Evolutionary conservation across 129 eudicot genomes (phyloP), one percentile per base, ranked within the genome.

Genomic region (Pseudognaphalium luteoalbum): DNA sequence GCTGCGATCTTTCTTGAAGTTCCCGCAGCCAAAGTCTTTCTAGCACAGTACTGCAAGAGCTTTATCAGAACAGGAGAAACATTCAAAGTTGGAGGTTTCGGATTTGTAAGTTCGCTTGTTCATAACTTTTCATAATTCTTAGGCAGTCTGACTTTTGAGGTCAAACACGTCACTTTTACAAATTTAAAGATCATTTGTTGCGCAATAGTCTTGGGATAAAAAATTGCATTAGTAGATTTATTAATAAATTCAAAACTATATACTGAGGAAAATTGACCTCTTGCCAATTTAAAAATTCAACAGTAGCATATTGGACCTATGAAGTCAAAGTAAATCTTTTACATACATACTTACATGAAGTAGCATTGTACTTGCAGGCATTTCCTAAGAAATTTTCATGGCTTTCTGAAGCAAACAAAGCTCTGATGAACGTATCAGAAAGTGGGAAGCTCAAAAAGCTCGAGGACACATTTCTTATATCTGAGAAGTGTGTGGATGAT

Each of bases 31-130:
- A 86, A 86, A 80, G 79, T 89, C 2, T 86, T 89, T 77, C 77
- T 89, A 35, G 80, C 95, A 64, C 85, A 82, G 16, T 82, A 89
- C 56, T 86, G 89, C 86, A 83, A 57, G 56, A 86, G 85, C 60
- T 84, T 80, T 41, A 73, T 68, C 3, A 80, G 75, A 68, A 81
- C 84, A 8, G 88, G 93, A 25, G 82, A 84, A 34, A 83, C 81
- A n/a, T 88, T 75, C 73, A 81, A 84, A 78, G 79, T 83, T 71
- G 92, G 89, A 66, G 92, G 92, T 32, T 88, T 37, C 11, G 89
- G 92, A 78, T 88, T 74, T 30, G 92, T 88, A 78, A 85, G 81
- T 74, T 65, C 56, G 34, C 75, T 68, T 29, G 25, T 28, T 50
- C 64, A 57, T 32, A 51, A 71, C 30, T 50, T n/a, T 12, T 76